Conservation (phyloP, 2,329 filamentous ascomycete genomes). For the Fusarium pininemorale region DNA sequence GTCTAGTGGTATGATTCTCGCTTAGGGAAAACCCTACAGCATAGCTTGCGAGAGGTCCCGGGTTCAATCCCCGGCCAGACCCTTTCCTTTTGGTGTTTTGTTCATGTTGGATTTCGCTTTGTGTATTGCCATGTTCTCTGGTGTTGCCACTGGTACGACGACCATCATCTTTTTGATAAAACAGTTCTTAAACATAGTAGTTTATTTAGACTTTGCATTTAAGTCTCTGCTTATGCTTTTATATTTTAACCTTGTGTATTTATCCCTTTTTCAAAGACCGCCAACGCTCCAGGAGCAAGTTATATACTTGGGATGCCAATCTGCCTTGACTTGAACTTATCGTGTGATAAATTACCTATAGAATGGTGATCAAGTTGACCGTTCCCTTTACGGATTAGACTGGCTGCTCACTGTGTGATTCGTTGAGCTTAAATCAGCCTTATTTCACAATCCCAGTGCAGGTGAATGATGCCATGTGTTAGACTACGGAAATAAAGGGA, state of each 20-base stretch:
- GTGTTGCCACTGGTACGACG: not conserved
- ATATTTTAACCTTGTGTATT: no score
- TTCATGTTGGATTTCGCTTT: not conserved
- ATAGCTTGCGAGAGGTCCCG: constrained; percentile 55
- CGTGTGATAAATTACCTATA: not conserved
- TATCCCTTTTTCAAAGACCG: no score
- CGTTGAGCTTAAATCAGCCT: constrained; percentile 23
- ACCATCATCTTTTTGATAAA: not conserved
- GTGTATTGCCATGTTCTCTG: not conserved
- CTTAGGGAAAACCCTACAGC: constrained; percentile 64
- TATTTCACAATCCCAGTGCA: not conserved
- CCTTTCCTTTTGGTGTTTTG: constrained; percentile 42
- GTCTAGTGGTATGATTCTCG: constrained; percentile 78
- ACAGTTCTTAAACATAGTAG: not conserved
- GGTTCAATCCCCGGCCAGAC: constrained; percentile 58
- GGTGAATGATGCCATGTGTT: not conserved
- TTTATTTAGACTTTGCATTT: no score
- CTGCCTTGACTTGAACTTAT: not conserved
- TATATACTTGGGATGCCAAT: not conserved
- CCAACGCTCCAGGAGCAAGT: not conserved
- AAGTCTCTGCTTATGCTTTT: not conserved
- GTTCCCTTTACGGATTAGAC: not conserved
- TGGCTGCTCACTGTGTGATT: not conserved
- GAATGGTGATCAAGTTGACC: not conserved
- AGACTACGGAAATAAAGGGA: not conserved